Evolutionary conservation across 257 asterid species (phyloP), one percentile per base, ranked within the genome.

Genomic region (Nyctanthes arbortristis): DNA sequence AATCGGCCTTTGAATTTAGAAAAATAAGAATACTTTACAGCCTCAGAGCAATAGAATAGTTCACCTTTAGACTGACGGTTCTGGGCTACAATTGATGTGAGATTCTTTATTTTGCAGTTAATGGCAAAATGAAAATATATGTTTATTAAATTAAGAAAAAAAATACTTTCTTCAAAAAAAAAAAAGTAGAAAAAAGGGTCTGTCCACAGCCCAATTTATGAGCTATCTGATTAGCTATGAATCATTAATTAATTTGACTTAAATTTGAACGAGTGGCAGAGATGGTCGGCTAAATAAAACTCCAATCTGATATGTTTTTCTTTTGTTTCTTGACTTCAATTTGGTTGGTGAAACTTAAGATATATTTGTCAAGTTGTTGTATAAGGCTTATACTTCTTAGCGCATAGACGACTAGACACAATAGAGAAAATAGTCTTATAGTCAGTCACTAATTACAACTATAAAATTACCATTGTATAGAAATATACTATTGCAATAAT

Each of bases 281-380:
- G 30, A 20, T 52, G 57, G 57, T n/a, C 4, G 24, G 20, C 28
- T 47, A 1, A n/a, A 18, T 43, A 43, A 43, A 29, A 24, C 22
- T 52, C 58, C 28, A n/a, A 52, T 52, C 27, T 52, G 30, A 52
- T 52, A 52, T 52, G 28, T 52, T 52, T 52, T 52, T 52, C 29
- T 52, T 52, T 52, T 52, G 58, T 52, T 52, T 52, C 16, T 52
- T 52, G 58, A 52, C 22, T 52, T 20, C 58, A 8, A 52, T 52
- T 12, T 27, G 58, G 11, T 49, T 52, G 58, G 30, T 52, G 30
- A 22, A 52, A 24, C 58, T 2, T 52, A 18, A 24, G 58, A 18
- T 47, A 4, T 16, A 10, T n/a, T n/a, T n/a, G n/a, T n/a, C n/a
- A n/a, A n/a, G n/a, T n/a, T n/a, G n/a, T n/a, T n/a, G n/a, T n/a